phyloP scores from a whole-genome alignment of 2,329 filamentous ascomycete genomes.

The Sphaceloma murrayae region DNA sequence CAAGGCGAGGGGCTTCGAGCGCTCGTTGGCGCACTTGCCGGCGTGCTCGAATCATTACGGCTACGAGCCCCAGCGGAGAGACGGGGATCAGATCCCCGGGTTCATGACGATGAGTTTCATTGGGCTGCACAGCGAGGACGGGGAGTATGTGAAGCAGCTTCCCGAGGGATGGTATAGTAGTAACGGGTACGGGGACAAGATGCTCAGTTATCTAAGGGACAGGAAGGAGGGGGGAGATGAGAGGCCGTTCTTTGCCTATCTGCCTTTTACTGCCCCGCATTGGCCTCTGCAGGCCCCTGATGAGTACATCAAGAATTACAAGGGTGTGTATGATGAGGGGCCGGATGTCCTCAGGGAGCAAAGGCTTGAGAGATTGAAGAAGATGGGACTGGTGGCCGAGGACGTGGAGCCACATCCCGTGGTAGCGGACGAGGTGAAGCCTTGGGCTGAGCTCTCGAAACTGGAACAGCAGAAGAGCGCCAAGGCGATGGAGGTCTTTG shows the following conservation, averaged over 20 bases:
- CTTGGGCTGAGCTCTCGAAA: slow-evolving; percentile 40
- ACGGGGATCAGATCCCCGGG: slow-evolving; percentile 30
- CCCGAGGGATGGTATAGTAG: slow-evolving; percentile 33
- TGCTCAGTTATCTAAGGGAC: slow-evolving; percentile 31
- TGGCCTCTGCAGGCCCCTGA: slow-evolving; percentile 53
- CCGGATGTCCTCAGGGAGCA: slow-evolving; percentile 47
- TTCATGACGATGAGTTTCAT: slow-evolving; percentile 37
- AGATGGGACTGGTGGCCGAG: slow-evolving; percentile 45
- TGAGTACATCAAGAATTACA: slow-evolving; percentile 48
- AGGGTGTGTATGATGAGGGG: slow-evolving; percentile 51
- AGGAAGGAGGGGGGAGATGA: slow-evolving; percentile 30
- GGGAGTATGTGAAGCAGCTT: slow-evolving; percentile 32
- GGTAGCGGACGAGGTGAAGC: slow-evolving; percentile 40
- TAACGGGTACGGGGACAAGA: slow-evolving; percentile 33
- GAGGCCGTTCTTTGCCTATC: slow-evolving; percentile 50
- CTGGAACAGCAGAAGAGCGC: slow-evolving; percentile 42
- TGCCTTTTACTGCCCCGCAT: slow-evolving; percentile 54
- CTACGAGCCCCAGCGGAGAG: slow-evolving; percentile 40
- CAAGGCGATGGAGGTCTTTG: slow-evolving; percentile 52
- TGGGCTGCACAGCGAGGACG: slow-evolving; percentile 33
- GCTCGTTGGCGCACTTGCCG: slow-evolving; percentile 50
- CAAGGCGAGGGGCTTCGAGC: slow-evolving; percentile 49
- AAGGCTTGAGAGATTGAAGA: slow-evolving; percentile 46
- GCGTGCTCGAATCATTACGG: slow-evolving; percentile 51
- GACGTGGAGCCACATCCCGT: slow-evolving; percentile 45